These are phyloP conservation scores for Prillingera fragicola DNA, from an alignment of 1,284 basidiomycete species.

Conservation along the genomic window DNA sequence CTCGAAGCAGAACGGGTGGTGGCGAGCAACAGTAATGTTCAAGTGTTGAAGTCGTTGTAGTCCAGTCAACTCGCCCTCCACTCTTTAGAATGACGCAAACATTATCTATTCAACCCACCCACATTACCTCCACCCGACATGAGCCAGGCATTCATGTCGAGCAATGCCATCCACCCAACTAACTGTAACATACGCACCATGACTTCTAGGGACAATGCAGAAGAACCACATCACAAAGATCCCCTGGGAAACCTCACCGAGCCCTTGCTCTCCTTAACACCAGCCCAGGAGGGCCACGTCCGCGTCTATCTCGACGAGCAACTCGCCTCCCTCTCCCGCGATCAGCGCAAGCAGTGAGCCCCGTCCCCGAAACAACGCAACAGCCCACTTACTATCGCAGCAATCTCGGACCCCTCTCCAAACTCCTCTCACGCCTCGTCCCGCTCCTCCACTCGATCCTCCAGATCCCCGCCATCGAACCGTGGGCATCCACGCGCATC, in stretches of 20 bases:
- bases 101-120: not conserved
- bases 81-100: not conserved
- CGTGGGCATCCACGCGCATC: constrained; percentile 21
- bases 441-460: constrained; percentile 28
- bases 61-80: not conserved
- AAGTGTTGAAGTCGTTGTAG: not conserved
- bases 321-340: constrained; percentile 25
- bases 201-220: too few species aligned
- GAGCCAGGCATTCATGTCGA: too few species aligned
- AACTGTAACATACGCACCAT: too few species aligned
- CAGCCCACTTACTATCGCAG: constrained; percentile 8
- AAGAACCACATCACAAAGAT: too few species aligned
- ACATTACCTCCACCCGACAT: too few species aligned
- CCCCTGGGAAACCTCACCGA: too few species aligned
- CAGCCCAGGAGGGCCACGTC: constrained; percentile 20
- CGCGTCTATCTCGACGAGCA: constrained; percentile 27
- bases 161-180: too few species aligned
- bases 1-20: too few species aligned
- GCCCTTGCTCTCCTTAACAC: constrained; percentile 19
- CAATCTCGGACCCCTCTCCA: constrained; percentile 19
- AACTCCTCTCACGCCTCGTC: constrained; percentile 19
- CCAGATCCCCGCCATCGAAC: constrained; percentile 25
- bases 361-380: not conserved
- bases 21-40: not conserved
- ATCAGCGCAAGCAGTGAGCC: constrained; percentile 31